These are phyloP conservation scores for Volutella citrinella DNA, from an alignment of 2,329 filamentous ascomycete genomes.

Conservation along the genomic window DNA sequence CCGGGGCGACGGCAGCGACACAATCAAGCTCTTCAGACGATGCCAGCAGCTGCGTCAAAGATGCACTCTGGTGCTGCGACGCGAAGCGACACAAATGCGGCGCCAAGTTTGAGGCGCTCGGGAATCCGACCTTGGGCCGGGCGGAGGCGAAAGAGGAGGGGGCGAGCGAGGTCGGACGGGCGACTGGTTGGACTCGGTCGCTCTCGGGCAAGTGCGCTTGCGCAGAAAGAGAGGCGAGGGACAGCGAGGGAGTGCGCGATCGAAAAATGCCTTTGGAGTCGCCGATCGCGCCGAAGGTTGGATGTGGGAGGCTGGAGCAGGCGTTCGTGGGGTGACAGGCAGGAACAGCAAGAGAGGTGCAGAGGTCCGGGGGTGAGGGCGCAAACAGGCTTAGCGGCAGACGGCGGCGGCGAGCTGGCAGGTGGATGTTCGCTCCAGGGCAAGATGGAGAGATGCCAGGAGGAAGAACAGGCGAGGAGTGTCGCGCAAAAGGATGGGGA, in stretches of 20 bases:
- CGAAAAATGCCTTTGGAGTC: no score
- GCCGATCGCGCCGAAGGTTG: no score
- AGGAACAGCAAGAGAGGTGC: no score
- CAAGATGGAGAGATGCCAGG: not conserved
- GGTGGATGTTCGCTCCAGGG: no score
- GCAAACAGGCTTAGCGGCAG: not conserved
- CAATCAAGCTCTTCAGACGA: conserved; percentile 9
- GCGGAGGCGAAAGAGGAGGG: not conserved
- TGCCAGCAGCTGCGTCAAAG: conserved; percentile 8
- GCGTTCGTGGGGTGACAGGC: not conserved
- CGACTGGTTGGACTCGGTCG: no score
- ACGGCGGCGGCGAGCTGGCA: not conserved
- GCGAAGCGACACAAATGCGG: conserved; percentile 12
- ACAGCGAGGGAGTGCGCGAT: no score
- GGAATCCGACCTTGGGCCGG: conserved; percentile 12
- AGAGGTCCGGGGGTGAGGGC: not conserved
- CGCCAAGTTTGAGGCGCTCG: conserved; percentile 16
- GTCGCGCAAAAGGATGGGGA: not conserved
- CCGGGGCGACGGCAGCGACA: conserved; percentile 18
- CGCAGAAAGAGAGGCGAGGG: no score
- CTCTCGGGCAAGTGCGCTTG: no score
- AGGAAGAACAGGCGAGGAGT: not conserved
- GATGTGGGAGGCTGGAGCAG: not conserved
- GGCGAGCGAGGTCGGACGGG: conserved; percentile 1
- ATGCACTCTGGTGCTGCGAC: conserved; percentile 3